These are phyloP conservation scores for Podila verticillata DNA, from an alignment of 192 early-diverging fungal species.

Conservation along the genomic window DNA sequence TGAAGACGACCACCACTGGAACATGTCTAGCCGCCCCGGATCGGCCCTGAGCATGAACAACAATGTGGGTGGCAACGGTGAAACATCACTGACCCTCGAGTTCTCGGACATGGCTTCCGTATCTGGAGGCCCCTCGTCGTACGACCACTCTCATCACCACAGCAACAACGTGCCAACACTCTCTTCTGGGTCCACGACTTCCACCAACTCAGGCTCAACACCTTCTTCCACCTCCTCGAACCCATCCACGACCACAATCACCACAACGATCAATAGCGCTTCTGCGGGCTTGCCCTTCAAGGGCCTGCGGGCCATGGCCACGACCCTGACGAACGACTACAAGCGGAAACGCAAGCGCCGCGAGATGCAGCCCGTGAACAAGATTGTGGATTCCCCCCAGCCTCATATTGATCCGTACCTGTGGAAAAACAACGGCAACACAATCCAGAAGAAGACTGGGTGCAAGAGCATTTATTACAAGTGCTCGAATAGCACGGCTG, in stretches of 20 bases:
- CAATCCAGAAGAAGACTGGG: constrained; percentile 64
- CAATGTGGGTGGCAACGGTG: constrained; percentile 27
- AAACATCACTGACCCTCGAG: constrained; percentile 32
- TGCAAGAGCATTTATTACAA: constrained; percentile 69
- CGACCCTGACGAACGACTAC: constrained; percentile 19
- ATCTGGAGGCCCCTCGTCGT: constrained; percentile 9
- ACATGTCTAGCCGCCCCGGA: constrained; percentile 26
- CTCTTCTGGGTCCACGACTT: no score
- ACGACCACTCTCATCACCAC: constrained; percentile 1
- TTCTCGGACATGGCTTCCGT: constrained; percentile 28
- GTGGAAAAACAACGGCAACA: constrained; percentile 72
- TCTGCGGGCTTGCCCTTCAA: not conserved
- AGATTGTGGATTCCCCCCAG: constrained; percentile 64
- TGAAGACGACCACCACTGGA: constrained; percentile 24
- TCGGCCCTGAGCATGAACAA: constrained; percentile 34
- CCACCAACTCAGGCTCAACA: no score
- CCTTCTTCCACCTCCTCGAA: not conserved
- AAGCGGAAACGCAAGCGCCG: constrained; percentile 62
- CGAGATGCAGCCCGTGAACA: constrained; percentile 69
- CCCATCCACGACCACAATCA: not conserved
- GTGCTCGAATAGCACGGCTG: constrained; percentile 64
- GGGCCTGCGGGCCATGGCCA: not conserved
- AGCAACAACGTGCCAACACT: not conserved
- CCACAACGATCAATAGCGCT: not conserved
- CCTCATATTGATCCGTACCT: constrained; percentile 60